Conservation (phyloP, 441 rosid genomes). For the Gossypium lobatum region DNA sequence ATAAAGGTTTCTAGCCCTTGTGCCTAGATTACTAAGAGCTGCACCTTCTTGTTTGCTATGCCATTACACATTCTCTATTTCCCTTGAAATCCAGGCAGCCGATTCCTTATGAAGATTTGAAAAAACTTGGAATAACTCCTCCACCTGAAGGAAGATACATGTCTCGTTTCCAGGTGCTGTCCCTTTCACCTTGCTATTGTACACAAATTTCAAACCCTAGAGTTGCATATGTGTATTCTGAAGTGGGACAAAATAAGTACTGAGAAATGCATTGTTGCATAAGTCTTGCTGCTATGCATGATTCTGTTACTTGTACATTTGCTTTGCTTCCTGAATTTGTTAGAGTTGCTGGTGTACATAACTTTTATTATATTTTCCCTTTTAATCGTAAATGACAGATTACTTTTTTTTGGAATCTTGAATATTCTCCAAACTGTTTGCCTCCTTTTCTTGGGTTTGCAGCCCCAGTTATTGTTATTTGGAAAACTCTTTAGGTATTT, state of each 20-base stretch:
- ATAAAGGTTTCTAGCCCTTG: not conserved
- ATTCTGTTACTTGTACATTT: not conserved
- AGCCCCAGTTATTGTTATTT: not conserved
- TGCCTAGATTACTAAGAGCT: not conserved
- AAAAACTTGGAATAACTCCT: constrained; percentile 79
- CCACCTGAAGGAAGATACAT: constrained; percentile 85
- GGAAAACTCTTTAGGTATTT: not conserved
- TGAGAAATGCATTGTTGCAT: not conserved
- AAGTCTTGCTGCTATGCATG: not conserved
- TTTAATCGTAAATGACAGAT: not conserved
- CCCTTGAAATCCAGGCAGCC: constrained; percentile 45
- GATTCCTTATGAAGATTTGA: constrained; percentile 68
- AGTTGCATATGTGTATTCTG: not conserved
- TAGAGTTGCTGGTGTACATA: not conserved
- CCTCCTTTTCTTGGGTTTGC: not conserved
- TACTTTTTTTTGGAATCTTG: not conserved
- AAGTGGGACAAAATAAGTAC: not conserved
- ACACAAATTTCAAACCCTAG: not conserved
- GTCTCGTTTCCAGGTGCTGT: constrained; percentile 60
- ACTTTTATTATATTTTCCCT: not conserved
- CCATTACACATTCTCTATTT: constrained; percentile 11
- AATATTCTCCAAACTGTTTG: not conserved
- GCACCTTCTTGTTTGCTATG: not conserved
- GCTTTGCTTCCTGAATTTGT: constrained; percentile 5
- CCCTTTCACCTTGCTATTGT: not conserved